Evolutionary conservation across 139 green algal genomes (phyloP).

Genomic region (Auxenochlorella pyrenoidosa): DNA sequence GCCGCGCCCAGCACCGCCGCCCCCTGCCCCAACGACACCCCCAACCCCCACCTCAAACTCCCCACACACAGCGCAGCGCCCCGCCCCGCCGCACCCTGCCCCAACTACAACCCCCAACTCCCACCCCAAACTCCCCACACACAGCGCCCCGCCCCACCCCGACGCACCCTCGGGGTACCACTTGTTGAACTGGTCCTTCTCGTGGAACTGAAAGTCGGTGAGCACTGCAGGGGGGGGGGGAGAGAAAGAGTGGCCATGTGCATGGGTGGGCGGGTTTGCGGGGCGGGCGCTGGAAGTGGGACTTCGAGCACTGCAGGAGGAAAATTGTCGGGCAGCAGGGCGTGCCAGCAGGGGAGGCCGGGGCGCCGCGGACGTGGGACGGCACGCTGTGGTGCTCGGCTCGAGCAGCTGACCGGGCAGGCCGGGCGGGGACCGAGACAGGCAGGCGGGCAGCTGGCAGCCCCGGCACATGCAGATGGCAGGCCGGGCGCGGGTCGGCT

Average conservation of each 20-base stretch:
- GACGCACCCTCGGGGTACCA: slow-evolving; percentile 79
- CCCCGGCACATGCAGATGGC: not conserved
- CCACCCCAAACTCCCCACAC: too few species aligned
- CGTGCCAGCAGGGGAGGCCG: too few species aligned
- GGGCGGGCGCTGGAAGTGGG: too few species aligned
- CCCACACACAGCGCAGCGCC: not conserved
- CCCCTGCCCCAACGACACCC: not conserved
- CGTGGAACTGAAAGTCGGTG: slow-evolving; percentile 87
- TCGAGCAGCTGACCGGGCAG: too few species aligned
- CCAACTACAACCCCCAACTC: not conserved
- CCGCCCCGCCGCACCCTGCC: slow-evolving; percentile 70
- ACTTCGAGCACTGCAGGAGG: too few species aligned
- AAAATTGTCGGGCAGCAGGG: not conserved
- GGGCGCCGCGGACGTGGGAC: too few species aligned
- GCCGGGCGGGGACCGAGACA: too few species aligned
- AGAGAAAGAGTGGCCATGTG: not conserved
- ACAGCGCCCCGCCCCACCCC: slow-evolving; percentile 49
- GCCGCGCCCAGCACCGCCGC: too few species aligned
- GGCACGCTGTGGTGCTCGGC: too few species aligned
- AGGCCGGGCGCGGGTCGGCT: not conserved
- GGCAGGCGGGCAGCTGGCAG: not conserved
- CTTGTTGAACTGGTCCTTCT: slow-evolving; percentile 83
- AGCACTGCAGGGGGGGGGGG: slow-evolving; percentile 59
- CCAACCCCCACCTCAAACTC: not conserved
- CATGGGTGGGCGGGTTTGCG: too few species aligned